Evolutionary conservation across 768 basidiomycete species (phyloP).

Genomic region (Leccinellum luteum): DNA sequence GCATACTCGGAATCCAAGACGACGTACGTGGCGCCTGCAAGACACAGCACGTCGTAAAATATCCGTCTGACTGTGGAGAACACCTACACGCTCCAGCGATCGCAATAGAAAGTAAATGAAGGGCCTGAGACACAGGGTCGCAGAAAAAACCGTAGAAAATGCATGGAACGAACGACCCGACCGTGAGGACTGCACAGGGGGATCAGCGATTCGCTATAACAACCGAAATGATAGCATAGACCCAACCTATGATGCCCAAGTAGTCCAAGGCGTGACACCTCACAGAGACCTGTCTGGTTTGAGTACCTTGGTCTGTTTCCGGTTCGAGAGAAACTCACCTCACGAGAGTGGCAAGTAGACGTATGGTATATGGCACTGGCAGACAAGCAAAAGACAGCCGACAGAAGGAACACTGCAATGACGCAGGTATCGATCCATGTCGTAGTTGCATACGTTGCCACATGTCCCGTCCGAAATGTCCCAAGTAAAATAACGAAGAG

Average conservation of each 20-base stretch:
- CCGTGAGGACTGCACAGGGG: conserved; percentile 48
- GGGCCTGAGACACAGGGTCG: conserved; percentile 46
- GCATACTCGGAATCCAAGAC: conserved; percentile 78
- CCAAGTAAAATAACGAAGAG: conserved; percentile 56
- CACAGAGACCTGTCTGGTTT: conserved; percentile 48
- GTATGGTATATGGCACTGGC: conserved; percentile 76
- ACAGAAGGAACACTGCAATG: conserved; percentile 62
- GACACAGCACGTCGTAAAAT: conserved; percentile 1
- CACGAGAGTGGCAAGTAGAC: conserved; percentile 66
- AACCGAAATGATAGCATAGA: background rate
- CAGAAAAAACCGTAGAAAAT: conserved; percentile 81
- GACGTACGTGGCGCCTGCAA: conserved; percentile 63
- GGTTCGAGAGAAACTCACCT: conserved; percentile 40
- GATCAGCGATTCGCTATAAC: conserved; percentile 5
- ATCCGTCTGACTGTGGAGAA: background rate
- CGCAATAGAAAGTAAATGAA: conserved; percentile 54
- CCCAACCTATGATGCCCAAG: conserved; percentile 70
- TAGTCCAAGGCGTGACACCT: conserved; percentile 71
- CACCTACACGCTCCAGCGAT: conserved; percentile 57
- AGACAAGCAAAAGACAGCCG: conserved; percentile 71
- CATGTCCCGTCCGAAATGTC: conserved; percentile 51
- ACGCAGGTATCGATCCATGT: conserved; percentile 62
- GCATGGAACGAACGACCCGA: conserved; percentile 76
- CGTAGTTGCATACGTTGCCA: conserved; percentile 49
- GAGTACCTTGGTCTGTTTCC: background rate